A percentile compares a stretch with the other conserved stretches of the same genome.
Evolutionary conservation across 441 rosid species (phyloP).

Genomic region (Bocquillonia castaneifolia): DNA sequence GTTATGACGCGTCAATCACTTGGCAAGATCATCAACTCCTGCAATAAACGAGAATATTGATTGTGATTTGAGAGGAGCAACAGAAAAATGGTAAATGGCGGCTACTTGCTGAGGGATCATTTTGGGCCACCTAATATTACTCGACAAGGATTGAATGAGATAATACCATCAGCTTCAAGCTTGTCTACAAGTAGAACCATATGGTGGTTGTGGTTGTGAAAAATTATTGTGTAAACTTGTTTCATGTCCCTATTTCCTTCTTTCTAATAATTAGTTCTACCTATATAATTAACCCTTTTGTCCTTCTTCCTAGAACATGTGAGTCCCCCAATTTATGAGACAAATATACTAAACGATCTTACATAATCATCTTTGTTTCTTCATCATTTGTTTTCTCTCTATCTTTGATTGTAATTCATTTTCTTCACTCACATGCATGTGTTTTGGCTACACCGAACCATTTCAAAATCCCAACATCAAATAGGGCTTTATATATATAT

Average conservation of each 20-base stretch:
- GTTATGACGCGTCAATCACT: no score
- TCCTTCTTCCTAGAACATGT: not conserved
- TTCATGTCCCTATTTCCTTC: not conserved
- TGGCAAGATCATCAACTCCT: slow-evolving; percentile 3
- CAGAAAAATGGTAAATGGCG: not conserved
- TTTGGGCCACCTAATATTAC: not conserved
- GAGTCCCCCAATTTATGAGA: not conserved
- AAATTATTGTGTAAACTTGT: not conserved
- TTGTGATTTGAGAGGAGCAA: not conserved
- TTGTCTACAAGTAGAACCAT: not conserved
- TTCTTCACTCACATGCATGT: no score
- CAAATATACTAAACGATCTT: not conserved
- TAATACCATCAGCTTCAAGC: not conserved
- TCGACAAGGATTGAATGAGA: not conserved
- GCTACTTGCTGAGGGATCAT: not conserved
- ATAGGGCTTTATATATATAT: no score
- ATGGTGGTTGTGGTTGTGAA: not conserved
- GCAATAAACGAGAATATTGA: not conserved
- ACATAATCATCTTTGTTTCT: no score
- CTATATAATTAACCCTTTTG: not conserved
- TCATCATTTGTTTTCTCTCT: no score
- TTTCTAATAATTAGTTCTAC: not conserved
- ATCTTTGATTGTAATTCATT: no score
- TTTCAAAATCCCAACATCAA: no score
- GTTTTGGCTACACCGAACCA: no score